A percentile compares a stretch with the other conserved stretches of the same genome.
Evolutionary conservation across 2,329 filamentous ascomycete genomes (phyloP).

Genomic region (Fusarium nodosum): DNA sequence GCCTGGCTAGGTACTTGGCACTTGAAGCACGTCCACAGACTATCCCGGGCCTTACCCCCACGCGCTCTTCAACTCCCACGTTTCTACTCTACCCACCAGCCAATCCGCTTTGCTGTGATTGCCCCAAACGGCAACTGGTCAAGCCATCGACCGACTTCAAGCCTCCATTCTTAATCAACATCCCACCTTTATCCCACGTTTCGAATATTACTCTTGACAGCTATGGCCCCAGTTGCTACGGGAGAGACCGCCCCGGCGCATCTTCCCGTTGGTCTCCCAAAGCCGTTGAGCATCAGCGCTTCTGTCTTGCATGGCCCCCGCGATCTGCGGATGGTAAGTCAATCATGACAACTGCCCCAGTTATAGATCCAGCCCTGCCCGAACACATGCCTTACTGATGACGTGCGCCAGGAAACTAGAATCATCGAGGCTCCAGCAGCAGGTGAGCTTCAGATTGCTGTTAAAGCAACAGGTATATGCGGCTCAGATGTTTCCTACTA

Average conservation of each 20-base stretch:
- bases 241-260: slow-evolving; percentile 60
- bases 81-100: slow-evolving; percentile 42
- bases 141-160: slow-evolving; percentile 49
- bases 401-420: slow-evolving; percentile 62
- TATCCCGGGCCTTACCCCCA: slow-evolving; percentile 49
- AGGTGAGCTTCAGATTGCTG: slow-evolving; percentile 73
- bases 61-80: slow-evolving; percentile 48
- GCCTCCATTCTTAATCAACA: slow-evolving; percentile 46
- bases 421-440: slow-evolving; percentile 61
- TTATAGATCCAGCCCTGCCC: slow-evolving; percentile 43
- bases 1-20: slow-evolving; percentile 40
- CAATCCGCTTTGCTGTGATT: slow-evolving; percentile 48
- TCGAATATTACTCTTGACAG: slow-evolving; percentile 49
- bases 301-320: slow-evolving; percentile 70
- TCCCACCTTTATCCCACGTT: slow-evolving; percentile 74
- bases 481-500: slow-evolving; percentile 80
- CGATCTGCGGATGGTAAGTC: slow-evolving; percentile 69
- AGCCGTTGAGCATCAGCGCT: slow-evolving; percentile 63
- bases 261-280: slow-evolving; percentile 58
- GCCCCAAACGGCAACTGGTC: slow-evolving; percentile 53
- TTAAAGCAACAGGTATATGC: slow-evolving; percentile 76
- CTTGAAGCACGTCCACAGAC: slow-evolving; percentile 43
- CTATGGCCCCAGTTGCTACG: slow-evolving; percentile 66
- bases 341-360: slow-evolving; percentile 16
- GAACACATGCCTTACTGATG: slow-evolving; percentile 36